Conservation (phyloP, 345 rosid species). For the Aethionema arabicum region DNA sequence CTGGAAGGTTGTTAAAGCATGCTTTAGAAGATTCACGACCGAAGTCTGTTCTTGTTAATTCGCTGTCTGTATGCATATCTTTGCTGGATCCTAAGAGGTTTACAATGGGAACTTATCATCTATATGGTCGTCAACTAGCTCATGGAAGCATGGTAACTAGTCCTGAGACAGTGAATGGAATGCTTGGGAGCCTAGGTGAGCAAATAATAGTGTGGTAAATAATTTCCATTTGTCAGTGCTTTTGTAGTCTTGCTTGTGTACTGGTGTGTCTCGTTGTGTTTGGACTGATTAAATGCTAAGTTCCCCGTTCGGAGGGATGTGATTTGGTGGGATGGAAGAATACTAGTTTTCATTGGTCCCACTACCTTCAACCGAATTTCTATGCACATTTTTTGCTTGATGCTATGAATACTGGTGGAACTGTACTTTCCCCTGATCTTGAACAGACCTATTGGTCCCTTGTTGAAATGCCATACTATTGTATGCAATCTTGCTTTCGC, state of each 20-base stretch:
- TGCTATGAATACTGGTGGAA: conserved; percentile 12
- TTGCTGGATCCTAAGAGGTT: conserved; percentile 86
- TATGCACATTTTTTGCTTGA: conserved; percentile 12
- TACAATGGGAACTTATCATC: conserved; percentile 60
- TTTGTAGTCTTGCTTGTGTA: neutral
- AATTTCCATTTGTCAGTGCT: conserved; percentile 6
- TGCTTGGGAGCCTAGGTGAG: conserved; percentile 88
- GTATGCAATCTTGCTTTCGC: conserved; percentile 12
- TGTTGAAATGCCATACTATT: conserved; percentile 6
- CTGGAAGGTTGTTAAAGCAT: conserved; percentile 73
- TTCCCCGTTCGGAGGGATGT: conserved; percentile 13
- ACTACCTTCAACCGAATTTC: neutral
- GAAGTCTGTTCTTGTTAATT: conserved; percentile 84
- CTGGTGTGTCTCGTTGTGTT: conserved; percentile 12
- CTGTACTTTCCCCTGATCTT: conserved; percentile 13
- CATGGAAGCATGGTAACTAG: conserved; percentile 59
- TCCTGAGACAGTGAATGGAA: conserved; percentile 80
- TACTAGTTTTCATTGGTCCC: conserved; percentile 1
- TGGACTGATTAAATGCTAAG: conserved; percentile 3
- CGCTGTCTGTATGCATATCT: conserved; percentile 82
- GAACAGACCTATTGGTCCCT: conserved; percentile 2
- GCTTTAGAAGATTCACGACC: conserved; percentile 88
- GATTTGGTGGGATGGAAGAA: conserved; percentile 10
- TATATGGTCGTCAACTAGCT: conserved; percentile 58
- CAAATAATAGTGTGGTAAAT: conserved; percentile 4